A percentile compares a stretch with the other conserved stretches of the same genome.
Evolutionary conservation across 495 filamentous ascomycete species (phyloP).

Genomic region (Trichoderma parareesei): DNA sequence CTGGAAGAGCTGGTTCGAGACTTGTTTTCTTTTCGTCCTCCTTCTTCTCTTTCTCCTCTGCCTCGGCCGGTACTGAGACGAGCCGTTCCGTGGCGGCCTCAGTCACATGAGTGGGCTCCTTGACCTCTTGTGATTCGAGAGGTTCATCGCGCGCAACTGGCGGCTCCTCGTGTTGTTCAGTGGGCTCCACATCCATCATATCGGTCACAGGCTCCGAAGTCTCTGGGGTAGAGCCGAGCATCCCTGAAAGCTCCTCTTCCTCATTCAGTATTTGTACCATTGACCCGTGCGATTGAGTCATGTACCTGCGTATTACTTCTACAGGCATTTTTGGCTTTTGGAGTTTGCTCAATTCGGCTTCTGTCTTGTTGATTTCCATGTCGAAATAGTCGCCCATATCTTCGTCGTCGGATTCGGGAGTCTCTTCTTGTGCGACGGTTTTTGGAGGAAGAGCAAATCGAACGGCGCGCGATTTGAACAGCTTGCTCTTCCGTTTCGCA

Average conservation of each 20-base stretch:
- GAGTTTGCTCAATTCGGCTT: conserved; percentile 33
- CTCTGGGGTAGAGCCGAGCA: conserved; percentile 30
- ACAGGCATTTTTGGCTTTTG: conserved; percentile 23
- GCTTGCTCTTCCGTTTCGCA: not conserved
- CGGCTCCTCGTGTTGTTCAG: not conserved
- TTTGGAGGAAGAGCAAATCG: conserved; percentile 15
- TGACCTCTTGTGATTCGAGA: not conserved
- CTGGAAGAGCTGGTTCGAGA: not conserved
- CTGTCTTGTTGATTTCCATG: conserved; percentile 33
- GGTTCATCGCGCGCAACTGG: not conserved
- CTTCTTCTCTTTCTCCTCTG: not conserved
- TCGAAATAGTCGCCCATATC: conserved; percentile 45
- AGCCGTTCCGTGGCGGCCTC: not conserved
- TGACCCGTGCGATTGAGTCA: conserved; percentile 25
- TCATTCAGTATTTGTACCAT: conserved; percentile 28
- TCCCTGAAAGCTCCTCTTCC: conserved; percentile 20
- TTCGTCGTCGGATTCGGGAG: conserved; percentile 41
- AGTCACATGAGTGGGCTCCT: not conserved
- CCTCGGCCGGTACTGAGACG: not conserved
- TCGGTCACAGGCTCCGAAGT: conserved; percentile 17
- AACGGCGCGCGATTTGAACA: not conserved
- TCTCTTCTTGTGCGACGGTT: conserved; percentile 17
- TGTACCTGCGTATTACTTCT: conserved; percentile 24
- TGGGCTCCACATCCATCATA: not conserved
- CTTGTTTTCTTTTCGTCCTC: not conserved